Evolutionary conservation across 2,329 filamentous ascomycete species (phyloP), one percentile per base, ranked within the genome.

Genomic region (Ophiobolus disseminans): DNA sequence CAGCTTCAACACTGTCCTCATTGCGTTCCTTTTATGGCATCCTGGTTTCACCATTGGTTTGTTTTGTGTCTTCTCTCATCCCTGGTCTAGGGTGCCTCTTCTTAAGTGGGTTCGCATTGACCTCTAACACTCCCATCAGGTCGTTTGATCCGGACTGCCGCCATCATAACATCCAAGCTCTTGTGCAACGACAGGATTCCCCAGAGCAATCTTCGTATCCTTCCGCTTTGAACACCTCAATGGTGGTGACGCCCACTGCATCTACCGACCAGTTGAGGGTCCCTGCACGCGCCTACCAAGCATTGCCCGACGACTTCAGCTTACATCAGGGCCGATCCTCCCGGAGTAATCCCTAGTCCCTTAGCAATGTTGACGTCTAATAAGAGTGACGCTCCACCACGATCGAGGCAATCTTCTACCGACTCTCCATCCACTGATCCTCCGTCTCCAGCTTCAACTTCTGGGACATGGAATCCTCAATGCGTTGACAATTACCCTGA

Each of bases 351-450:
- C 44, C 40, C 34, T 55, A 49, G 48, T 46, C 42, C 9, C 42
- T 38, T 54, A 55, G 53, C 61, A 23, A 73, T 74, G 71, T 72
- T 73, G 54, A 51, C 62, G 22, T 73, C 70, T 40, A 68, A 72
- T 63, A 73, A 71, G 51, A 68, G 46, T 55, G 67, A 66, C 46
- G 51, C 57, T 6, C 31, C 57, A 31, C 57, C 64, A 26, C 63
- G 55, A 47, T 72, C 68, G 21, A 65, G 63, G 45, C 68, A 69
- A 45, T 69, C 68, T 28, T 72, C 68, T 22, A 49, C 68, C 50
- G 70, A 73, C 46, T 66, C 61, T 37, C 55, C 58, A 46, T 56
- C 61, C 34, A 55, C 55, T 34, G 60, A 58, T 45, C 55, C 50
- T 17, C 58, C 58, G 19, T 53, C 51, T 25, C 45, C 63, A 16